A percentile compares a stretch with the other conserved stretches of the same genome.
phyloP scores from a whole-genome alignment of 1,284 basidiomycete genomes.

The Tilletia caries region DNA sequence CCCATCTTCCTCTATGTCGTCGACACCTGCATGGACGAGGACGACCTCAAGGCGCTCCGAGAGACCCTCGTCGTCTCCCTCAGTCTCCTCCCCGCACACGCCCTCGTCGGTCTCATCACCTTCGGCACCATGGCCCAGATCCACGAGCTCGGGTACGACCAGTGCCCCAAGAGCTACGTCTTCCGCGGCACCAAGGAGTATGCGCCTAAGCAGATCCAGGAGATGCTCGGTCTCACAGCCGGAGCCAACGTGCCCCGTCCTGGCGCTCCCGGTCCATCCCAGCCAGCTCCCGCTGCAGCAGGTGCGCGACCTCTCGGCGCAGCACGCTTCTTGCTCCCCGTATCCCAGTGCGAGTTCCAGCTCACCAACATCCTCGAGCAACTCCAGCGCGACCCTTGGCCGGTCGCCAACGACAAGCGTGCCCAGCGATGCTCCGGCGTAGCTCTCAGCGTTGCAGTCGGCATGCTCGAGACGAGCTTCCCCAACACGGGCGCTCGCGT shows the following conservation, averaged over 20 bases:
- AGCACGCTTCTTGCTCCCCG: constrained; percentile 87
- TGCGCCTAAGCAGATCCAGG: constrained; percentile 90
- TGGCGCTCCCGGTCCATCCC: constrained; percentile 58
- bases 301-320: constrained; percentile 66
- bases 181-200: constrained; percentile 99
- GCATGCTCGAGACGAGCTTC: constrained; percentile 91
- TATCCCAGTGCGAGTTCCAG: constrained; percentile 92
- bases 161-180: constrained; percentile 96
- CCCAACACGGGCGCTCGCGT: constrained; percentile 93
- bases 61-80: constrained; percentile 90
- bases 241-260: constrained; percentile 38
- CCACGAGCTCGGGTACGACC: constrained; percentile 92
- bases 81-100: constrained; percentile 85
- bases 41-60: constrained; percentile 88
- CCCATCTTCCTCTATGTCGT: constrained; percentile 96
- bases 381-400: constrained; percentile 90
- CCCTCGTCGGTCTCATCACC: constrained; percentile 91
- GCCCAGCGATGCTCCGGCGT: constrained; percentile 94
- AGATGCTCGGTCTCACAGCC: constrained; percentile 82
- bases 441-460: constrained; percentile 87
- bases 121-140: constrained; percentile 98
- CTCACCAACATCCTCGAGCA: constrained; percentile 88
- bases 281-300: constrained; percentile 64
- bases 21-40: constrained; percentile 93
- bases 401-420: constrained; percentile 90